Base-by-base conservation (phyloP, 345 rosid genomes). In the Eucalyptus curtisii region DNA sequence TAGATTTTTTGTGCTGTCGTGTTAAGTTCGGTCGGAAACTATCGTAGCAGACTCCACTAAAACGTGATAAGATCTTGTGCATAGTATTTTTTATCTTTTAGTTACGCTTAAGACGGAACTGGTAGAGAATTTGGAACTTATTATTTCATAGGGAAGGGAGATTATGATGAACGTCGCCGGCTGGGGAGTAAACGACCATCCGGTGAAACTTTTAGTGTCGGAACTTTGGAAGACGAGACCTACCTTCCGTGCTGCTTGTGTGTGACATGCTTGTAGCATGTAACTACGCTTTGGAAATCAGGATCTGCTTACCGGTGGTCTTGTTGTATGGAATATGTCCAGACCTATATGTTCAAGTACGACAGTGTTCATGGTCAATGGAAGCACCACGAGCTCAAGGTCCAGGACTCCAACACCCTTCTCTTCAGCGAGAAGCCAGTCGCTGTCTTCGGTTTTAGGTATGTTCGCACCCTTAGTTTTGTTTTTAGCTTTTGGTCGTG, bases 321-420 rank as follows among this genome's bases (percentile, higher is more conserved):
- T 52, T 40, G 80, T 52, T 64, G 22, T 84, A 24, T 17, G 52
- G 86, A 19, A 49, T 49, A 30, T 49, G 52, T 30, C 30, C 88
- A 94, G 95, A 92, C 92, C 10, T 94, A 94, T 89, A 93, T 95
- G 96, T 95, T 95, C 88, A 94, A 95, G 92, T 95, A 94, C 88
- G 96, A 95, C 88, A 93, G 92, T 86, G 96, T 95, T 52, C 96
- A 94, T 48, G 96, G 96, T 33, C 93, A 91, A 45, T 95, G 96
- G 96, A 95, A 95, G 91, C 94, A 93, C 90, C 90, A 92, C 50
- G 96, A 95, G 10, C 44, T 94, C 85, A 92, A 91, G 93, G 92
- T 93, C n/a, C 90, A 95, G 91, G 96, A 95, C 88, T 90, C 92
- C 4, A 94, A 93, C 89, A 93, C 96, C 49, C 95, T 95, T 91